These are phyloP conservation scores for Epithemia pelagica DNA, from an alignment of 108 stramenopile species.

Conservation along the genomic window DNA sequence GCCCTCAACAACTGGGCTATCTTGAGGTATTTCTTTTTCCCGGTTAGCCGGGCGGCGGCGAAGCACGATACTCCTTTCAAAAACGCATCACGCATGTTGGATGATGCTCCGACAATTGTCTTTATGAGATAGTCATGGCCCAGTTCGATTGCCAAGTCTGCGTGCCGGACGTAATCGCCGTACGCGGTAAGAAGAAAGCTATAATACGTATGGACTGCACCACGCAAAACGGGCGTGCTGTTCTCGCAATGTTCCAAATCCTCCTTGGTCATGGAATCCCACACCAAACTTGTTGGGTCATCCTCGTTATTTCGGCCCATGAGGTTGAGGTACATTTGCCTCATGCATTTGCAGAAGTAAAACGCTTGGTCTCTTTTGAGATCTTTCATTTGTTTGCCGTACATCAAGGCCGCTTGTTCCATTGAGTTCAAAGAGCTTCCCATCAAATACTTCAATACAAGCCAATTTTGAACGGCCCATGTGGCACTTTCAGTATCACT, in stretches of 20 bases:
- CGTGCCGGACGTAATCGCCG: background rate
- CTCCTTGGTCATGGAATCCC: slow-evolving; percentile 7
- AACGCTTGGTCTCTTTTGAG: background rate
- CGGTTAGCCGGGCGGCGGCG: slow-evolving; percentile 13
- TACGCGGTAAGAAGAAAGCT: background rate
- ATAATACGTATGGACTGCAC: background rate
- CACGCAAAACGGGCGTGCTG: background rate
- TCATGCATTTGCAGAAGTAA: background rate
- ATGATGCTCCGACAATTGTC: background rate
- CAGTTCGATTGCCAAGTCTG: background rate
- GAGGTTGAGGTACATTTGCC: slow-evolving; percentile 16
- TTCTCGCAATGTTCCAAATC: background rate
- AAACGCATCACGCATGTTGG: slow-evolving; percentile 3
- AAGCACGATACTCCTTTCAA: slow-evolving; percentile 7
- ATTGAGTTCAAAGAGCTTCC: background rate
- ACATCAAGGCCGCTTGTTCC: background rate
- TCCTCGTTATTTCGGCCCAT: slow-evolving; percentile 15
- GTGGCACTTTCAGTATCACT: background rate
- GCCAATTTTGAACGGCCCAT: background rate
- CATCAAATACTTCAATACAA: background rate
- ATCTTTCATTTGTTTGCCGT: slow-evolving; percentile 12
- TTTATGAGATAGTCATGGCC: slow-evolving; percentile 4
- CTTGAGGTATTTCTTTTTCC: slow-evolving; percentile 3
- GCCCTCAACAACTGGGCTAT: background rate
- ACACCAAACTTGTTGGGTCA: slow-evolving; percentile 6